Base-by-base conservation (phyloP, 2,329 filamentous ascomycete genomes). In the Lasiodiplodia sp. region DNA sequence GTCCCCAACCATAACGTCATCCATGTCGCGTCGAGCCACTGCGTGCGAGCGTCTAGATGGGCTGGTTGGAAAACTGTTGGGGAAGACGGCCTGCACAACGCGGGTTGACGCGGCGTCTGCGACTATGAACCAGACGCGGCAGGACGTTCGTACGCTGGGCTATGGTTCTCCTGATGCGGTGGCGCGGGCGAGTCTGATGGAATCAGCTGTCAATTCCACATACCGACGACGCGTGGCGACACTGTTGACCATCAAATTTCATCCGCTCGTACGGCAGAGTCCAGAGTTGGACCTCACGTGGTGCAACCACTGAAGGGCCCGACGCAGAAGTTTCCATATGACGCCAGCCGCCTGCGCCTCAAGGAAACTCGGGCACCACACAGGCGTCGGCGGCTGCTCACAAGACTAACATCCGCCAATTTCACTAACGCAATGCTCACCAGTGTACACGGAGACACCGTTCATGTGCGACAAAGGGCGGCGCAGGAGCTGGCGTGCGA, bases 111-210 rank as follows among this genome's bases (percentile, higher is more conserved):
- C 53, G 75, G 78, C 64, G 81, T 84, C 69, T 75, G 79, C 82
- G 4, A 80, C 81, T 1, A 77, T 86, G 23, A 73, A 85, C 71
- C 87, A 84, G 85, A 82, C 85, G 0, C 79, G 83, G 53, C 76
- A 83, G 58, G 79, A 85, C 70, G 83, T 86, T 47, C 68, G 73
- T 14, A 75, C 81, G 1, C 75, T 87, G 4, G 82, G 83, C 8
- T 85, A 85, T 23, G 82, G 86, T 69, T 78, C 79, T 10, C 75
- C 73, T 3, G 72, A 77, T 4, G 83, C 87, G 6, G 85, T 82
- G 0, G 83, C 83, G 3, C 83, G 83, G 79, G 85, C 25, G 62
- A 86, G 71, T 85, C 82, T 8, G 85, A 85, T 0, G 85, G 85
- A 1, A 85, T 83, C 1, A 81, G 82, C 1, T 85, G 83, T 6